A percentile compares a stretch with the other conserved stretches of the same genome.
Conservation (phyloP, 1,284 basidiomycete species). For the Ceratobasidium sp. region DNA sequence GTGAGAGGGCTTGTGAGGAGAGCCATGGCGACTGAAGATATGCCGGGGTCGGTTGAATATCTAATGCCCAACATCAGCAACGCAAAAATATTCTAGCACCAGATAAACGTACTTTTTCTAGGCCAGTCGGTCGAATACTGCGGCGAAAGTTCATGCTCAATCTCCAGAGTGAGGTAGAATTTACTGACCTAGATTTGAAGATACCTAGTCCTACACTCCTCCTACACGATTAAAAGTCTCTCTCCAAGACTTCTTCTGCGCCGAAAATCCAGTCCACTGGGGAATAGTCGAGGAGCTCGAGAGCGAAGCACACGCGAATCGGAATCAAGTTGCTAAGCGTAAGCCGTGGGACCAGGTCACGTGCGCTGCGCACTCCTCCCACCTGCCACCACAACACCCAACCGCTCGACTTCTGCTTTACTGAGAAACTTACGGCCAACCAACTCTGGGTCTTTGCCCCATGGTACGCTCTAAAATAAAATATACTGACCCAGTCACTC, state of each 20-base stretch:
- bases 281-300: neutral
- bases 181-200: no score
- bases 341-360: neutral
- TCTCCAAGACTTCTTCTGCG: neutral
- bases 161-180: no score
- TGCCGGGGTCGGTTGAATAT: no score
- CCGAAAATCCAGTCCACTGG: constrained; percentile 9
- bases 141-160: neutral
- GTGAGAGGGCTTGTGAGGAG: constrained; percentile 75
- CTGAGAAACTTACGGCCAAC: neutral
- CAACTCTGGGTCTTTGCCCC: neutral
- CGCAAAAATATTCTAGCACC: neutral
- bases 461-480: neutral
- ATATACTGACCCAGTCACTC: no score
- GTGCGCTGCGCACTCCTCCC: neutral
- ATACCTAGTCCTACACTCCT: no score
- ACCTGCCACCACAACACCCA: constrained; percentile 2
- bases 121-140: neutral
- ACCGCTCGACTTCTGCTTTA: neutral
- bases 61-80: no score
- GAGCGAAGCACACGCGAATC: neutral
- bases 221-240: no score
- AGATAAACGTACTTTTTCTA: constrained; percentile 14
- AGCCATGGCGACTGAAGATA: constrained; percentile 71
- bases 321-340: constrained; percentile 13